These are phyloP conservation scores for Barbarea vulgaris DNA, from an alignment of 345 rosid genomes.

Conservation along the genomic window DNA sequence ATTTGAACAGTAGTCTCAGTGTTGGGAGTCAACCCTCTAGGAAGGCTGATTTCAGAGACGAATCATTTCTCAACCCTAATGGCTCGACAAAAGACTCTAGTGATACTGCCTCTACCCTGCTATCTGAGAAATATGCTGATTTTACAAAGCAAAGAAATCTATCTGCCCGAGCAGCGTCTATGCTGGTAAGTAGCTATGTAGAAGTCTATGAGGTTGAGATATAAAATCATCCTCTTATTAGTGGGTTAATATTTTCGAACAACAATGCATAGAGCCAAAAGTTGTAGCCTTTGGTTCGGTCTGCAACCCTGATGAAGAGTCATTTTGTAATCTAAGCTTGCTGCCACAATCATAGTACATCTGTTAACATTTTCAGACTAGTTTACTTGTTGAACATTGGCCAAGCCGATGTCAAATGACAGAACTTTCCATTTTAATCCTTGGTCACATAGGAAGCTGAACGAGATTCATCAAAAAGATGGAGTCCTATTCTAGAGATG, in stretches of 20 bases:
- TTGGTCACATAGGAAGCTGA: slow-evolving; percentile 72
- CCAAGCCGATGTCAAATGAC: slow-evolving; percentile 8
- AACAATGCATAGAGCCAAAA: neutral
- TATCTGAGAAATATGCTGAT: slow-evolving; percentile 63
- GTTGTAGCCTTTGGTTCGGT: neutral
- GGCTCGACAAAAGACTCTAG: slow-evolving; percentile 57
- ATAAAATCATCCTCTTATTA: neutral
- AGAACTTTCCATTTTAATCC: slow-evolving; percentile 14
- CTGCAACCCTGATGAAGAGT: slow-evolving; percentile 12
- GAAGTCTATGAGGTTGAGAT: neutral
- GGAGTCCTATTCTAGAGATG: slow-evolving; percentile 86
- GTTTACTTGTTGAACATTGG: neutral
- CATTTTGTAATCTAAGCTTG: neutral
- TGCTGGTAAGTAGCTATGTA: slow-evolving; percentile 69
- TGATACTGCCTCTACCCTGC: slow-evolving; percentile 55
- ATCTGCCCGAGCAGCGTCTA: slow-evolving; percentile 89
- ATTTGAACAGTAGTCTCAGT: slow-evolving; percentile 40
- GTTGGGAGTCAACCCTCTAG: slow-evolving; percentile 40
- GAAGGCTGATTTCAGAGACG: slow-evolving; percentile 49
- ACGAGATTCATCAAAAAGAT: slow-evolving; percentile 75
- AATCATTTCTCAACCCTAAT: slow-evolving; percentile 41
- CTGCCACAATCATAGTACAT: neutral
- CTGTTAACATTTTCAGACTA: neutral
- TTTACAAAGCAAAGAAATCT: slow-evolving; percentile 69
- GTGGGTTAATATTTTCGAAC: neutral